phyloP scores from a whole-genome alignment of 495 filamentous ascomycete species.

The Penicillium flavigenum region DNA sequence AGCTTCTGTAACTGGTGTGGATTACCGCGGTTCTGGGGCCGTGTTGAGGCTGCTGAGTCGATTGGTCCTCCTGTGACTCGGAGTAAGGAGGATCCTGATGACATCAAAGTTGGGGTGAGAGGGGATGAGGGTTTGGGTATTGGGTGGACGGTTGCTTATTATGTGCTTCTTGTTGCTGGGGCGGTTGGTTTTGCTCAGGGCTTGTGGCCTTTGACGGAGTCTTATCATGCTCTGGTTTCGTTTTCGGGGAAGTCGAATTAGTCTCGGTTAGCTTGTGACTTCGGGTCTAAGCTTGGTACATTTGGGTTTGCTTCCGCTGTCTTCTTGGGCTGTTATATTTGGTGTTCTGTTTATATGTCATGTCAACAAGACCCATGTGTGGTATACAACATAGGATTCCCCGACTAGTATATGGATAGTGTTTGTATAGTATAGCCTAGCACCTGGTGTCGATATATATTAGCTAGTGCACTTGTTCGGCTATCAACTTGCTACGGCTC shows the following conservation, averaged over 20 bases:
- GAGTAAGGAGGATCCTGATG: constrained; percentile 44
- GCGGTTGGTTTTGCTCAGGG: constrained; percentile 64
- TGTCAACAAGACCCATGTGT: too few relatives aligned
- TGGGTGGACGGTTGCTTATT: constrained; percentile 76
- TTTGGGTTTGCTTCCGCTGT: background rate
- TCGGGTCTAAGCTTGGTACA: too few relatives aligned
- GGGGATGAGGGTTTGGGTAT: constrained; percentile 34
- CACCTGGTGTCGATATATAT: too few relatives aligned
- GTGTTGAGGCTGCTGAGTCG: constrained; percentile 52
- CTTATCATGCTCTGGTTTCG: constrained; percentile 43
- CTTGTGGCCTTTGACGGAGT: constrained; percentile 74
- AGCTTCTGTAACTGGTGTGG: constrained; percentile 93
- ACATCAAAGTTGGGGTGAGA: constrained; percentile 14
- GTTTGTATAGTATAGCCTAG: too few relatives aligned
- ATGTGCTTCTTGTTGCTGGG: constrained; percentile 68
- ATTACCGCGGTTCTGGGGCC: constrained; percentile 81
- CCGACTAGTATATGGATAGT: too few relatives aligned
- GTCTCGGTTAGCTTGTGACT: background rate
- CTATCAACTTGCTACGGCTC: too few relatives aligned
- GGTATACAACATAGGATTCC: too few relatives aligned
- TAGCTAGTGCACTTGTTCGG: too few relatives aligned
- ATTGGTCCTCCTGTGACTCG: constrained; percentile 32
- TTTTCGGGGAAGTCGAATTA: constrained; percentile 24
- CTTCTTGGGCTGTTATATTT: background rate
- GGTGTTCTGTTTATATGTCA: background rate